Base-by-base conservation (phyloP, 2,329 filamentous ascomycete species). In the Apiospora sp. region DNA sequence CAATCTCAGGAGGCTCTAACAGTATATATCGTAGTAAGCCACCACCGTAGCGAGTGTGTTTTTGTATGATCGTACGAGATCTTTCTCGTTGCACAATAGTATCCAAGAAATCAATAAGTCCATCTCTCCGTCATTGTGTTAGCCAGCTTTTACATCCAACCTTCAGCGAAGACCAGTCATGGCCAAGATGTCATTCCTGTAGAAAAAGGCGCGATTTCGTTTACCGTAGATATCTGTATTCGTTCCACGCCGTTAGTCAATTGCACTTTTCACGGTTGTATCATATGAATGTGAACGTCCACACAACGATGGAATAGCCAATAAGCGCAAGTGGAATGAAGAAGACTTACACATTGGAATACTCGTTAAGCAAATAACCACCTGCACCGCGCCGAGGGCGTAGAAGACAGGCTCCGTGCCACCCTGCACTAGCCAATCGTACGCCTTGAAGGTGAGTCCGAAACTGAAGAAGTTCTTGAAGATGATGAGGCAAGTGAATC, bases 401-500 rank as follows among this genome's bases (percentile, higher is more conserved):
- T 93, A 87, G 82, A 98, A 96, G 0, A 84, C 85, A 6, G 82
- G 81, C 67, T 88, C 86, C 73, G 90, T 89, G n/a, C 92, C 89
- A 1, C 90, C 90, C 0, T 84, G 76, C 13, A 92, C 87, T 37
- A 98, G 87, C 95, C 96, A 98, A 72, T 95, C 87, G 78, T 94
- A 97, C 0, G 94, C 94, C 76, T 90, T 92, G 81, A 92, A 97
- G 0, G 95, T 97, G 72, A 98, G 85, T 8, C 91, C 90, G 78
- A 97, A 98, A 75, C 92, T 93, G 84, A 98, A 97, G 74, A 98
- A 89, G 82, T 98, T 98, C 84, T 98, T 98, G 87, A 98, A 98
- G 71, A 98, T 92, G 75, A 98, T 89, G 81, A 96, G 89, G 82
- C 94, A 94, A 0, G 95, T 98, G 81, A 98, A 97, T 8, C 92